A percentile compares a stretch with the other conserved stretches of the same genome.
These are phyloP conservation scores for Nicotiana paniculata DNA, from an alignment of 257 asterid genomes.

Conservation along the genomic window DNA sequence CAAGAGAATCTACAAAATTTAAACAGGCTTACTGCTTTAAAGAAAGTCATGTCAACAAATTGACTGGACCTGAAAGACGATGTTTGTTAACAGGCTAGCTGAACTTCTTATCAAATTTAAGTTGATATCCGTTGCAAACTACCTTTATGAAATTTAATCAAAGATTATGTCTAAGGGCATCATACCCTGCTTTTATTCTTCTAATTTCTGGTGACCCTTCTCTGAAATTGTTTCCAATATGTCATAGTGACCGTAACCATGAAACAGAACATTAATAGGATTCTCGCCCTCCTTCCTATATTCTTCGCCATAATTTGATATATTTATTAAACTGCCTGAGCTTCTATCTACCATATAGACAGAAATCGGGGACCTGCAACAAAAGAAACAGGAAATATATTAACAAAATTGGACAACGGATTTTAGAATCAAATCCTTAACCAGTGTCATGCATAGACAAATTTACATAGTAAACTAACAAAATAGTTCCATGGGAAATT, in stretches of 20 bases:
- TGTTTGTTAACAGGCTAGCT: slow-evolving; percentile 7
- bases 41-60: slow-evolving; percentile 17
- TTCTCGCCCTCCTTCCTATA: slow-evolving; percentile 37
- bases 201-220: slow-evolving; percentile 15
- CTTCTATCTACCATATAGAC: slow-evolving; percentile 59
- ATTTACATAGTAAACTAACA: neutral
- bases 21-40: slow-evolving; percentile 13
- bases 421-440: neutral
- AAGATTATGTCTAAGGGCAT: slow-evolving; percentile 6
- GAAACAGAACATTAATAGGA: slow-evolving; percentile 58
- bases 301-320: slow-evolving; percentile 68
- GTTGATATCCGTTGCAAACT: slow-evolving; percentile 4
- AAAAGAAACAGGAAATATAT: neutral
- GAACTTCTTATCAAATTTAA: slow-evolving; percentile 6
- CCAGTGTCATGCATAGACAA: neutral
- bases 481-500: neutral
- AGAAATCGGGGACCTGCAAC: slow-evolving; percentile 63
- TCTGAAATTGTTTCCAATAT: slow-evolving; percentile 41
- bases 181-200: slow-evolving; percentile 14
- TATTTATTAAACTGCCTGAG: slow-evolving; percentile 41
- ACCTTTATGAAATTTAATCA: slow-evolving; percentile 3
- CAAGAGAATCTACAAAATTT: slow-evolving; percentile 31
- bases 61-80: neutral
- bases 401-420: neutral
- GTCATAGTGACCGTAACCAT: slow-evolving; percentile 89